A percentile compares a stretch with the other conserved stretches of the same genome.
phyloP scores from a whole-genome alignment of 768 basidiomycete species.

The Phlegmacium glaucopus region DNA sequence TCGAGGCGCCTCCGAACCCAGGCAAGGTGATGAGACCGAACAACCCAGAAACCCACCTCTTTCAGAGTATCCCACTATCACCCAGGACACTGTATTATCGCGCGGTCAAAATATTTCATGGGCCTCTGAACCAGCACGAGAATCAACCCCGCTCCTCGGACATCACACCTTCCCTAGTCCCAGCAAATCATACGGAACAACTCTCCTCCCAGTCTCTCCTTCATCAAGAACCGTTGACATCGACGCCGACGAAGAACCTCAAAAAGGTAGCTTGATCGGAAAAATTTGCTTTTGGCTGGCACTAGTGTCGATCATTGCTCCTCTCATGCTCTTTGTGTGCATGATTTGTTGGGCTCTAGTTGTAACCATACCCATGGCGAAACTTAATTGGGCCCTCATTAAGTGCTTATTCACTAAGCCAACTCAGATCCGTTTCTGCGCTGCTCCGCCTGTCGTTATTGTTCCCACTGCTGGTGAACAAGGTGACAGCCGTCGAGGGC shows the following conservation, averaged over 20 bases:
- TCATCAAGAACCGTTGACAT: conserved; percentile 22
- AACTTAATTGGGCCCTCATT: conserved; percentile 92
- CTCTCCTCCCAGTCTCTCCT: conserved; percentile 28
- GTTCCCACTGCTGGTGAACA: conserved; percentile 30
- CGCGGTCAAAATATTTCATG: conserved; percentile 42
- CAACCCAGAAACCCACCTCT: conserved; percentile 35
- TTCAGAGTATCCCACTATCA: conserved; percentile 42
- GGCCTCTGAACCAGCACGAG: conserved; percentile 35
- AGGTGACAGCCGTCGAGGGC: conserved; percentile 21
- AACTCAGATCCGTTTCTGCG: conserved; percentile 86
- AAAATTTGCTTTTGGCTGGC: conserved; percentile 79
- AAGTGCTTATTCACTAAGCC: conserved; percentile 78
- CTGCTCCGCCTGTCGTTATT: conserved; percentile 74
- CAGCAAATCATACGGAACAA: conserved; percentile 72
- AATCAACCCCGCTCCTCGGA: conserved; percentile 46
- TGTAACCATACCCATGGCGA: conserved; percentile 97
- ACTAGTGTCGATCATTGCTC: conserved; percentile 77
- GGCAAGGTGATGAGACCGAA: conserved; percentile 13
- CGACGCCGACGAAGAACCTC: conserved; percentile 29
- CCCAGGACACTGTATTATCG: conserved; percentile 31
- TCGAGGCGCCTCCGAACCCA: conserved; percentile 30
- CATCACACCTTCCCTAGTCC: conserved; percentile 34
- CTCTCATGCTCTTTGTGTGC: conserved; percentile 85
- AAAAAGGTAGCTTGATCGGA: conserved; percentile 50
- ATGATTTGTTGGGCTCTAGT: conserved; percentile 93